Evolutionary conservation across 176 grass and related monocot genomes (phyloP), one percentile per base, ranked within the genome.

Genomic region (Zea luxurians): DNA sequence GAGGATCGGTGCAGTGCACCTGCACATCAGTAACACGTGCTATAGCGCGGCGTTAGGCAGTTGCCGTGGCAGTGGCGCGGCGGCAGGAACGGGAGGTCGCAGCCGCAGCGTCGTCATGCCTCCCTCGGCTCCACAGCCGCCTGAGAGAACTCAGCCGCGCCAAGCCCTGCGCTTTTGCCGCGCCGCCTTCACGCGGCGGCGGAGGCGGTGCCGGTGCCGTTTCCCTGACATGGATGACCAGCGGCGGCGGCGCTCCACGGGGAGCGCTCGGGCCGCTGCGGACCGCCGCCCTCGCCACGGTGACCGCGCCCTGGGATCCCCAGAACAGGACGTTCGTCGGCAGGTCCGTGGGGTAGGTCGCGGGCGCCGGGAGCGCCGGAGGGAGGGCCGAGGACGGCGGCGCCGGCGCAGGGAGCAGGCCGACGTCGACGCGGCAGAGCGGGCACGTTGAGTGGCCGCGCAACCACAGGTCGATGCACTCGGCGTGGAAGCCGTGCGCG

Each of bases 401-500:
- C 2, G 82, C 74, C 1, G 81, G 68, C 37, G 85, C 77, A 15
- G 38, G 83, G n/a, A 57, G 35, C 66, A 68, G 79, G 16, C 5
- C 20, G 35, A 92, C 85, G 18, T 88, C 85, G 8, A 88, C 71
- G 48, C 87, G 87, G 57, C 90, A 97, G 64, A 97, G 85, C 64
- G 91, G 89, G 10, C 91, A 93, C 42, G 93, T 89, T 12, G 91
- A 68, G 79, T 92, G 91, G 48, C 89, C 75, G 36, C 84, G 84
- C 18, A 91, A 88, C 78, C 92, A 90, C 43, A 86, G 57, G 65
- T 93, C 81, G 73, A 94, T 83, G 64, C 86, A 88, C 76, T 90
- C 75, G 64, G 89, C 86, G 76, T 97, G 89, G 82, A 97, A 93
- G 48, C 87, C 90, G 77, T 92, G 81, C 17, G 84, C 73, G 82